phyloP scores from a whole-genome alignment of 2,329 filamentous ascomycete genomes.

The Pseudohalonectria lignicola region DNA sequence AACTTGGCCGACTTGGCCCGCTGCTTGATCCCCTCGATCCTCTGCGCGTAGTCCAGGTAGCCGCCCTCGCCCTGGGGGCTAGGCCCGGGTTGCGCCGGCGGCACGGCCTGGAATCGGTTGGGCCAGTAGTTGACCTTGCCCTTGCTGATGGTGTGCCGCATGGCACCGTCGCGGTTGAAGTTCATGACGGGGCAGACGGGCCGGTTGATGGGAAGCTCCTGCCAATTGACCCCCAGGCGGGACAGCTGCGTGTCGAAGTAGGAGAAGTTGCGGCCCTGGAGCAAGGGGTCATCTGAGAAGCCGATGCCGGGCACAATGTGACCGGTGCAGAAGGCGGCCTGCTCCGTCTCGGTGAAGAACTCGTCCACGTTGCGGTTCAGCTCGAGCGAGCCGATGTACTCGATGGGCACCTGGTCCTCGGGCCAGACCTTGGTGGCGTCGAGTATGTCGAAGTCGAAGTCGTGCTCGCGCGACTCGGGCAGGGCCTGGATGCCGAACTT shows the following conservation, averaged over 20 bases:
- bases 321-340: slow-evolving; percentile 71
- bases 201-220: slow-evolving; percentile 67
- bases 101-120: slow-evolving; percentile 53
- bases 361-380: slow-evolving; percentile 73
- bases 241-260: slow-evolving; percentile 60
- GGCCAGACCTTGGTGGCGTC: slow-evolving; percentile 84
- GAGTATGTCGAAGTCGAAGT: slow-evolving; percentile 78
- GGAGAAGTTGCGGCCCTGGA: slow-evolving; percentile 61
- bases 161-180: slow-evolving; percentile 63
- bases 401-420: slow-evolving; percentile 62
- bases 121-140: slow-evolving; percentile 73
- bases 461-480: slow-evolving; percentile 57
- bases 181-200: slow-evolving; percentile 67
- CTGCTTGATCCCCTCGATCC: slow-evolving; percentile 58
- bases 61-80: slow-evolving; percentile 45
- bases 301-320: slow-evolving; percentile 72
- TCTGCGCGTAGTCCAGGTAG: slow-evolving; percentile 57
- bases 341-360: slow-evolving; percentile 74
- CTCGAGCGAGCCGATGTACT: slow-evolving; percentile 70
- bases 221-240: slow-evolving; percentile 63
- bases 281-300: slow-evolving; percentile 64
- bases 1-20: slow-evolving; percentile 64
- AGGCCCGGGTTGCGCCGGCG: no score
- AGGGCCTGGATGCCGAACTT: slow-evolving; percentile 74
- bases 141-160: slow-evolving; percentile 62